phyloP scores from a whole-genome alignment of 2,329 filamentous ascomycete genomes.

The Botryosphaeria dothidea region DNA sequence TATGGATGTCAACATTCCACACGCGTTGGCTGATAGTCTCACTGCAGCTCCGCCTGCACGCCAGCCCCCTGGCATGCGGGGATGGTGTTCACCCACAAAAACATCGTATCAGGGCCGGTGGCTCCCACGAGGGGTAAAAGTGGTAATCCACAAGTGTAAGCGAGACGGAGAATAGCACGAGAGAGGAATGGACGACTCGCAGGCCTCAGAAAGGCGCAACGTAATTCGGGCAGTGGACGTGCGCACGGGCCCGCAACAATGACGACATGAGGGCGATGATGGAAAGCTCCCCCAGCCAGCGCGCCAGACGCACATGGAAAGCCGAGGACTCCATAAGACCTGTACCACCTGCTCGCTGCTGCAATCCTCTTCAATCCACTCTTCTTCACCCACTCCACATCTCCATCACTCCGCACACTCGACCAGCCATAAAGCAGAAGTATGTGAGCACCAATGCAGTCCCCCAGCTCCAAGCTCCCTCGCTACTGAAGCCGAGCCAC shows the following conservation, averaged over 20 bases:
- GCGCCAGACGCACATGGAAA: constrained; percentile 13
- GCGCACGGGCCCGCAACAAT: constrained; percentile 2
- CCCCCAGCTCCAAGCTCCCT: not conserved
- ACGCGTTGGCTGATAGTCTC: not conserved
- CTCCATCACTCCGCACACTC: not conserved
- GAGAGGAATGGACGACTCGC: constrained; percentile 1
- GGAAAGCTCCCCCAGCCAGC: not conserved
- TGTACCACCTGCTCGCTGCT: not conserved
- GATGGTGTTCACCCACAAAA: not conserved
- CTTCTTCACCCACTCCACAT: not conserved
- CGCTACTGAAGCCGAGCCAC: not conserved
- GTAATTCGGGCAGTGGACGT: not conserved
- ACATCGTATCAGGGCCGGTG: not conserved
- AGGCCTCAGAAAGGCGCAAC: not conserved
- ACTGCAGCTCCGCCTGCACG: not conserved
- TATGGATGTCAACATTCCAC: constrained; percentile 2
- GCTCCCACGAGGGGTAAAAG: not conserved
- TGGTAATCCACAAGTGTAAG: not conserved
- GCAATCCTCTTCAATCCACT: not conserved
- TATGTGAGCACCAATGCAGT: not conserved
- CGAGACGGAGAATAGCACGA: not conserved
- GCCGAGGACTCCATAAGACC: constrained; percentile 8
- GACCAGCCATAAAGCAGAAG: not conserved
- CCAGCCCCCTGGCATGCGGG: not conserved
- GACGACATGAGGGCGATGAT: constrained; percentile 15